A percentile compares a stretch with the other conserved stretches of the same genome.
Evolutionary conservation across 768 basidiomycete genomes (phyloP).

Genomic region (Auricularia sp.): DNA sequence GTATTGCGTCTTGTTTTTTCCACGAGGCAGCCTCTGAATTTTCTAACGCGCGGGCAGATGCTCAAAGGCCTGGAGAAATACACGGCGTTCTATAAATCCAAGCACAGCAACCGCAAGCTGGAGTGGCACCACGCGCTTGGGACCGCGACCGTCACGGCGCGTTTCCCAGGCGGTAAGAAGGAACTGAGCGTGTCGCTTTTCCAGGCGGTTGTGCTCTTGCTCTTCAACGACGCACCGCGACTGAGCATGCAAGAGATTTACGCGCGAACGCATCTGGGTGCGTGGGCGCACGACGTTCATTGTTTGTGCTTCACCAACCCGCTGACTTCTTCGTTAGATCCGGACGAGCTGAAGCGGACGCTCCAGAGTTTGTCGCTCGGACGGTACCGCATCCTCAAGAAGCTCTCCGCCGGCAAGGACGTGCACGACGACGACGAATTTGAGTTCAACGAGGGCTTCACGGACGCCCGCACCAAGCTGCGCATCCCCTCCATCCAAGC

Average conservation of each 20-base stretch:
- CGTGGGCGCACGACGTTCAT: constrained; percentile 16
- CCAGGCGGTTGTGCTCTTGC: constrained; percentile 75
- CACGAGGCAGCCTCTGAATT: not conserved
- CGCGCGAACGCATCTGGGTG: constrained; percentile 62
- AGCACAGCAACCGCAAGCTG: constrained; percentile 66
- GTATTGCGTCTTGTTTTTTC: constrained; percentile 23
- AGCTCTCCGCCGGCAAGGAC: constrained; percentile 68
- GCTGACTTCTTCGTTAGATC: constrained; percentile 34
- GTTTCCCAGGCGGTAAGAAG: constrained; percentile 61
- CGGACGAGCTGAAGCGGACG: constrained; percentile 64
- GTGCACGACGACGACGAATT: constrained; percentile 71
- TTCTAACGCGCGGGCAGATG: constrained; percentile 42
- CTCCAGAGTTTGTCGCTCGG: constrained; percentile 89
- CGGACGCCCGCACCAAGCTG: constrained; percentile 64
- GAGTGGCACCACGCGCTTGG: constrained; percentile 84
- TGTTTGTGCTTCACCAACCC: not conserved
- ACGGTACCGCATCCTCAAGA: constrained; percentile 78
- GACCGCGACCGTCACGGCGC: constrained; percentile 62
- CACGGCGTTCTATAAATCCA: constrained; percentile 59
- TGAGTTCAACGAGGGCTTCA: constrained; percentile 72
- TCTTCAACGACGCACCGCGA: constrained; percentile 66
- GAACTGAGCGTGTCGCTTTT: constrained; percentile 87
- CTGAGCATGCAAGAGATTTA: constrained; percentile 59
- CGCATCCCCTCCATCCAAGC: constrained; percentile 95
- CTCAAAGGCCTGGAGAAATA: constrained; percentile 56